Base-by-base conservation (phyloP, 1,284 basidiomycete genomes). In the Melampsora larici-populina region DNA sequence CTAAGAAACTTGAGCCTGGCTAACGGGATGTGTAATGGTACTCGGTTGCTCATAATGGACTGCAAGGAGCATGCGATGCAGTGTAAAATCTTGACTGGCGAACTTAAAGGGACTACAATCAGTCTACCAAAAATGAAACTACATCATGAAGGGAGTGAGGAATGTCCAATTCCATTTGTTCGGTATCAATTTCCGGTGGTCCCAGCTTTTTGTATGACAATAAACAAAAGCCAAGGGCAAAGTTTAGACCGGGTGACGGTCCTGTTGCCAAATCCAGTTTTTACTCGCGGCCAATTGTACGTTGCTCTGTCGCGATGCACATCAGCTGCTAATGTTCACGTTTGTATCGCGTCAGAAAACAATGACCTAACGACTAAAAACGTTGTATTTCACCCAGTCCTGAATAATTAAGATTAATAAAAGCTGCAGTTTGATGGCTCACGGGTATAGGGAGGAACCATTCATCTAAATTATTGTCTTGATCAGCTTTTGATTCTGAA, bases 221-320 rank as follows among this genome's bases (percentile, higher is more conserved):
- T n/a, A n/a, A n/a, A n/a, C n/a, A n/a, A n/a, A n/a, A n/a, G n/a
- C n/a, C n/a, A n/a, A n/a, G n/a, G n/a, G n/a, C n/a, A n/a, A n/a
- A n/a, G 36, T 9, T 36, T 36, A 9, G 36, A 62, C 1, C 2
- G 11, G 26, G 70, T 71, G 4, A 24, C 15, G 11, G 33, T 71
- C 1, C 21, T 40, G 21, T 33, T 71, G 15, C 11, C 31, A n/a
- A 1, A 17, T 0, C 51, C 55, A 2, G 58, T 71, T 62, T 71
- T 71, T 62, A 36, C 31, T 1, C 70, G 62, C 36, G 55, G 70
- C n/a, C 51, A 71, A 43, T 26, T 71, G 1, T 71, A 71, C 46
- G 70, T 71, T 0, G 58, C 49, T 1, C 33, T 70, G 3, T 70
- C 69, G 13, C 24, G 49, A 8, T 36, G 21, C 51, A 36, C 36